Evolutionary conservation across 192 early-diverging fungal genomes (phyloP).

Genomic region (Polychytrium aggregatum): DNA sequence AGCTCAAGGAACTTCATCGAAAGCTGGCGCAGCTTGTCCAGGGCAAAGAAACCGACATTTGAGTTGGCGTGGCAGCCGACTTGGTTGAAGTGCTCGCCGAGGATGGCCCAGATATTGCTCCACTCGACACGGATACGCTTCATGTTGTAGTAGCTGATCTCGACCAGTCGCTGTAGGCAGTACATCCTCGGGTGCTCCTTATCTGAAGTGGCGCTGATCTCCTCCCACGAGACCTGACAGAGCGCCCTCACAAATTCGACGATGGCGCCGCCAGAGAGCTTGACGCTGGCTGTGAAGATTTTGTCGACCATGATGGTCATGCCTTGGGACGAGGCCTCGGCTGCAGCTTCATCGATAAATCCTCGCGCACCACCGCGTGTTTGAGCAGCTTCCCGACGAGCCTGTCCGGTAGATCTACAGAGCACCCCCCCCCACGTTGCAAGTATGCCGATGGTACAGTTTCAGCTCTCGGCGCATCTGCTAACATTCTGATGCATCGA

Average conservation of each 20-base stretch:
- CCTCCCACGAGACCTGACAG: conserved; percentile 80
- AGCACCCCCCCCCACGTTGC: too few relatives aligned
- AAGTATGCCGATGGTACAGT: too few relatives aligned
- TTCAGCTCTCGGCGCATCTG: too few relatives aligned
- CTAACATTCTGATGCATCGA: too few relatives aligned
- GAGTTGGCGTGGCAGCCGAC: conserved; percentile 80
- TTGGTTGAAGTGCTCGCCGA: conserved; percentile 68
- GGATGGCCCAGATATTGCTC: conserved; percentile 78
- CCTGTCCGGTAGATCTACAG: too few relatives aligned
- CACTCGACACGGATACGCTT: conserved; percentile 92
- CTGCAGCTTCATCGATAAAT: conserved; percentile 37
- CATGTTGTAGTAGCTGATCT: conserved; percentile 98
- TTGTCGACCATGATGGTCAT: conserved; percentile 75
- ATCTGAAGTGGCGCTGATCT: conserved; percentile 54
- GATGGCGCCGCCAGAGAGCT: conserved; percentile 72
- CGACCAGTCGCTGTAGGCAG: conserved; percentile 88
- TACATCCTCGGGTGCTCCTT: conserved; percentile 41
- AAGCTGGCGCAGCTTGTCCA: conserved; percentile 89
- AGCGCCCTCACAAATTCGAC: conserved; percentile 83
- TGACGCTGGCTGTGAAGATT: conserved; percentile 68
- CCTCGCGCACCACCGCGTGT: conserved; percentile 1
- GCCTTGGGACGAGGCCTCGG: conserved; percentile 43
- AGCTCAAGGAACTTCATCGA: conserved; percentile 93
- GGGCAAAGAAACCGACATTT: conserved; percentile 78
- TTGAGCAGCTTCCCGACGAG: too few relatives aligned